Percentiles rank a stretch among this genome's conserved stretches.
Conservation (phyloP, 768 basidiomycete species). For the Russula sp. region DNA sequence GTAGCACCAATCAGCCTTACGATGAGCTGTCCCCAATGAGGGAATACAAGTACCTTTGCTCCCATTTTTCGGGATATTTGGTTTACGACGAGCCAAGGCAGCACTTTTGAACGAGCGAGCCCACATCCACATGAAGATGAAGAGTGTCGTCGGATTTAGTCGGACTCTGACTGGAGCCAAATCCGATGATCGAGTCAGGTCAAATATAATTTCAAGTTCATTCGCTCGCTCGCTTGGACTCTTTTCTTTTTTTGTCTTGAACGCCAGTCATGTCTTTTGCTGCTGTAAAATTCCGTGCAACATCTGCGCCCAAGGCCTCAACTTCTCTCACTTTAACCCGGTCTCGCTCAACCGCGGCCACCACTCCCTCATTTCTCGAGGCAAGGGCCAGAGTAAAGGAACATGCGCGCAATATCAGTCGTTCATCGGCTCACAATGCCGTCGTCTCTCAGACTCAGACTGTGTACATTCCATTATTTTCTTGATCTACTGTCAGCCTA, state of each 20-base stretch:
- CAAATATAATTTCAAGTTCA: neutral
- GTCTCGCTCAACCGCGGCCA: conserved; percentile 45
- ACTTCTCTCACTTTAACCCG: conserved; percentile 37
- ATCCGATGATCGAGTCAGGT: conserved; percentile 7
- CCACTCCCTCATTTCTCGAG: conserved; percentile 55
- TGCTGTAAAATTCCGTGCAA: conserved; percentile 40
- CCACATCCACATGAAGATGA: conserved; percentile 6
- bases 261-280: conserved; percentile 36
- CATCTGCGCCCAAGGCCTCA: conserved; percentile 35
- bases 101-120: conserved; percentile 1
- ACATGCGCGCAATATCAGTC: conserved; percentile 69
- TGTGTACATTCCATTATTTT: conserved; percentile 41
- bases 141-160: conserved; percentile 13
- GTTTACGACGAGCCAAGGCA: conserved; percentile 1
- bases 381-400: conserved; percentile 78
- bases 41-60: conserved; percentile 26
- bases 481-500: neutral
- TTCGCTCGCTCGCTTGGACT: too few species aligned
- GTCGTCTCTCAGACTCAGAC: conserved; percentile 53
- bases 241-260: neutral
- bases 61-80: conserved; percentile 27
- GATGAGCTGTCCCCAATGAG: neutral
- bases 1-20: neutral
- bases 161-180: neutral
- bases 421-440: conserved; percentile 55